Evolutionary conservation across 1,284 basidiomycete genomes (phyloP).

Genomic region (Moesziomyces sp.): DNA sequence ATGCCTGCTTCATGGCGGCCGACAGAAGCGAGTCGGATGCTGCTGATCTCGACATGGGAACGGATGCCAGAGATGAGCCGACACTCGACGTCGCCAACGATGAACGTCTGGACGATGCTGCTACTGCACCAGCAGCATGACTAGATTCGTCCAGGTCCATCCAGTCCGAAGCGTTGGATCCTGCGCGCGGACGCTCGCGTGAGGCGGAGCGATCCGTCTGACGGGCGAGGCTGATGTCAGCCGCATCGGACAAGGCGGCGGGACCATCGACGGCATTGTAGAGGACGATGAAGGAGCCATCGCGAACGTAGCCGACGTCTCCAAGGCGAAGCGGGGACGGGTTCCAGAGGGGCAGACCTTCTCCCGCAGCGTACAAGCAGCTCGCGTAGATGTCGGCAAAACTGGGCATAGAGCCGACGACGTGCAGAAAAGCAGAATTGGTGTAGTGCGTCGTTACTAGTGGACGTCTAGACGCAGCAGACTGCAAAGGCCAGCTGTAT

Average conservation of each 20-base stretch:
- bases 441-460: no score
- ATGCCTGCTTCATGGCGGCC: conserved; percentile 15
- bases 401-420: conserved; percentile 21
- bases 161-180: conserved; percentile 5
- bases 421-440: background rate
- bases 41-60: conserved; percentile 12
- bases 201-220: conserved; percentile 28
- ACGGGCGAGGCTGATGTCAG: conserved; percentile 37
- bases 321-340: conserved; percentile 48
- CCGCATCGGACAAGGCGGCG: conserved; percentile 29
- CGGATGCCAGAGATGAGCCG: conserved; percentile 4
- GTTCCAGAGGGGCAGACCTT: conserved; percentile 58
- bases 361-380: conserved; percentile 46
- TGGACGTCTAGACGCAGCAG: no score
- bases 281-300: conserved; percentile 54
- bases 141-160: conserved; percentile 19
- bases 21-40: conserved; percentile 27
- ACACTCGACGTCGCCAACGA: conserved; percentile 12
- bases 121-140: background rate
- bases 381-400: conserved; percentile 53
- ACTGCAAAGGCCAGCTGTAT: no score
- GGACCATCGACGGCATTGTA: conserved; percentile 55
- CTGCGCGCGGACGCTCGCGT: conserved; percentile 18
- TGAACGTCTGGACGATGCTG: conserved; percentile 12
- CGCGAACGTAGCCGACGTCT: conserved; percentile 53